Evolutionary conservation across 306 rosid species (phyloP).

Genomic region (Biancaea sappan): DNA sequence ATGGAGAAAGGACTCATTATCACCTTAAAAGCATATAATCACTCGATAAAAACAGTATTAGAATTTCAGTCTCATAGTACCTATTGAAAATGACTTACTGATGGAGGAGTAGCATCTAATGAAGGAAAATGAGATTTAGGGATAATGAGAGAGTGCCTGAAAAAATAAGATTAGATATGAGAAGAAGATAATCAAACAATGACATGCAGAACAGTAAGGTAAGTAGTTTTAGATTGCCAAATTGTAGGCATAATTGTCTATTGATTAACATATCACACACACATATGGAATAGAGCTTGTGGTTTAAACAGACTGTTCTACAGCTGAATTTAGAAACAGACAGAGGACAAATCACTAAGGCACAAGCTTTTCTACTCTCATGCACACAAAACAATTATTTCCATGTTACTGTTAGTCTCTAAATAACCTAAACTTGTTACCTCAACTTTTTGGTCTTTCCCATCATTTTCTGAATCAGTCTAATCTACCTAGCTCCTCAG

Average conservation of each 20-base stretch:
- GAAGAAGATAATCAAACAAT: constrained; percentile 26
- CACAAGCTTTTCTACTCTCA: background rate
- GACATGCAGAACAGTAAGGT: background rate
- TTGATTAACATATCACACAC: background rate
- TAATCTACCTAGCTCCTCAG: background rate
- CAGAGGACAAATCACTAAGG: background rate
- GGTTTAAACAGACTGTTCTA: background rate
- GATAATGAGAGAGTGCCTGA: constrained; percentile 93
- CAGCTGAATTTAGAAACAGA: background rate
- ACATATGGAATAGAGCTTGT: background rate
- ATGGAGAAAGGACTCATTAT: constrained; percentile 22
- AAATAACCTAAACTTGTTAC: background rate
- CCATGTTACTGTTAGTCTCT: background rate
- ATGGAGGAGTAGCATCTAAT: constrained; percentile 83
- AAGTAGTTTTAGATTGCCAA: constrained; percentile 14
- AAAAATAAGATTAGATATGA: constrained; percentile 37
- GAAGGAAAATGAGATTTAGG: constrained; percentile 91
- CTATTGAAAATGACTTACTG: constrained; percentile 62
- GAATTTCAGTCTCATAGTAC: constrained; percentile 27
- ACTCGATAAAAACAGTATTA: background rate
- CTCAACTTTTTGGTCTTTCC: background rate
- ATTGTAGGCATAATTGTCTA: constrained; percentile 9
- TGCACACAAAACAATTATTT: background rate
- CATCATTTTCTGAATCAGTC: background rate
- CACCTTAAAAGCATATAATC: constrained; percentile 9